Evolutionary conservation across 306 rosid species (phyloP), one percentile per base, ranked within the genome.

Genomic region (Fragaria iinumae): DNA sequence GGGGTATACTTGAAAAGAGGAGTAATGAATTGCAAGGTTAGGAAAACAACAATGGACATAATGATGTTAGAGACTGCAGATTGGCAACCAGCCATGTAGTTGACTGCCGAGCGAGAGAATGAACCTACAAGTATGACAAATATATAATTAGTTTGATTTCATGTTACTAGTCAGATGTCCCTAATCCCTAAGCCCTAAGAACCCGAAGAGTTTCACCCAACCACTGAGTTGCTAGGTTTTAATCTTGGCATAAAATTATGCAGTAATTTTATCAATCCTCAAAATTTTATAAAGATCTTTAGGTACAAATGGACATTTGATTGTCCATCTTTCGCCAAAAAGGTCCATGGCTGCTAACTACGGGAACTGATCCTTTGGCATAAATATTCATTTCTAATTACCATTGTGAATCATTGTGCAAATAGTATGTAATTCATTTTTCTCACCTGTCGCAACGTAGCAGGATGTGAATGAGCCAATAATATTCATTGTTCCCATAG

Each of bases 1-100:
- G 99, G 99, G 41, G 99, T 95, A 87, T 95, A 95, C 80, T 92
- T 88, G 67, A 95, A 95, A 39, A 95, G 92, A 32, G 97, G 98
- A 17, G 98, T 95, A 13, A 95, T 71, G 88, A 95, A 92, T 81
- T 83, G 63, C 83, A 95, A 86, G 34, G 97, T 92, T 34, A 92
- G 80, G 77, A 92, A 84, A 75, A 95, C 99, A 76, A 92, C 93
- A 39, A 45, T 10, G 66, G 99, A 89, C 99, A 95, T 95, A 80
- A 95, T 91, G 64, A 95, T 86, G 78, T 95, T 95, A 2, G 99
- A 95, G 71, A 86, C 90, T 50, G 97, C 97, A 72, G 97, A 89
- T 83, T 86, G 85, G 78, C 99, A 95, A 45, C 99, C 97, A 18
- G 99, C 93, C 96, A 86, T 89, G 88, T 71, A 95, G 79, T 95